These are phyloP conservation scores for Ceratocystis ficicola DNA, from an alignment of 2,329 filamentous ascomycete genomes.

Conservation along the genomic window DNA sequence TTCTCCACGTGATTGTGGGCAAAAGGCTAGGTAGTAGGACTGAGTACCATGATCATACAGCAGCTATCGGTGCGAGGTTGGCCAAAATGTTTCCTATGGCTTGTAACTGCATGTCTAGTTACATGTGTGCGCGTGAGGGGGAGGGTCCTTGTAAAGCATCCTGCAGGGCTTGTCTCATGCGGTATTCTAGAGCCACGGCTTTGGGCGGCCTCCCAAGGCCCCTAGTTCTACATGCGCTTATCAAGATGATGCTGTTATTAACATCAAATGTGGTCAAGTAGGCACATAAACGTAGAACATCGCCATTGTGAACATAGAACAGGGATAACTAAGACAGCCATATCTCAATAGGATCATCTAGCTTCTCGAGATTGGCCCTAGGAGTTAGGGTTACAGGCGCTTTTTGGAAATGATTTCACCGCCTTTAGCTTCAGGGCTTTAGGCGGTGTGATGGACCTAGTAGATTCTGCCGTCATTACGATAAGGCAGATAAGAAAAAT, in stretches of 20 bases:
- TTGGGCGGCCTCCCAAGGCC: no score
- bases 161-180: no score
- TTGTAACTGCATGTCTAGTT: no score
- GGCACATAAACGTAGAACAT: no score
- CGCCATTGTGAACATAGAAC: background rate
- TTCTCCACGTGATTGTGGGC: background rate
- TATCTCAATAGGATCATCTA: background rate
- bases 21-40: background rate
- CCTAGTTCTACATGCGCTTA: background rate
- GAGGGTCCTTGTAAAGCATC: no score
- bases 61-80: background rate
- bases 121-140: no score
- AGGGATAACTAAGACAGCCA: background rate
- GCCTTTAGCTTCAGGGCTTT: constrained; percentile 5
- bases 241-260: background rate
- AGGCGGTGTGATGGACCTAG: background rate
- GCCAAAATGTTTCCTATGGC: background rate
- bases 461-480: constrained; percentile 12
- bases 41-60: background rate
- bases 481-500: constrained; percentile 23
- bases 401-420: constrained; percentile 8
- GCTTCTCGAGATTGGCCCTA: background rate
- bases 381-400: background rate
- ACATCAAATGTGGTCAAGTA: no score
- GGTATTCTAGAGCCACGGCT: no score